A percentile compares a stretch with the other conserved stretches of the same genome.
phyloP scores from a whole-genome alignment of 257 asterid genomes.

The Petunia secreta region DNA sequence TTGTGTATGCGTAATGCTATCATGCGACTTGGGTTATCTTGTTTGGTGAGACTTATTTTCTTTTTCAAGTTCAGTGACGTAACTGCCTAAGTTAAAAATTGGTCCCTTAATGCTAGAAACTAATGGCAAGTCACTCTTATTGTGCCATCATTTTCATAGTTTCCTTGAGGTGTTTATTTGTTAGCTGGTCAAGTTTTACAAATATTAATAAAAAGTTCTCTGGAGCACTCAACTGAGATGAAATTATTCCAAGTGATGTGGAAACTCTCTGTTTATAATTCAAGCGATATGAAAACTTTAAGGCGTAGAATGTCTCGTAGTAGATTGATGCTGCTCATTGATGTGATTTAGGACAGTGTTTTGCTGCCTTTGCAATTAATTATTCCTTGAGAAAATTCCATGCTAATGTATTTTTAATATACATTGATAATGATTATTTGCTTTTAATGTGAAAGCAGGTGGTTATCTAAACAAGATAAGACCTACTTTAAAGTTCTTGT shows the following conservation, averaged over 20 bases:
- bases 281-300: neutral
- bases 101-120: neutral
- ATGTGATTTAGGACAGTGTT: neutral
- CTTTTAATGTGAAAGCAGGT: conserved; percentile 52
- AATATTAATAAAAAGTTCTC: neutral
- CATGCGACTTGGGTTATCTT: neutral
- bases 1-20: neutral
- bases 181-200: neutral
- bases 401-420: neutral
- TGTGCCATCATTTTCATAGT: conserved; percentile 9
- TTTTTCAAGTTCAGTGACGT: neutral
- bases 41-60: neutral
- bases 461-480: conserved; percentile 62
- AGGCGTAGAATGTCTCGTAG: conserved; percentile 9
- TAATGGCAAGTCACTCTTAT: neutral
- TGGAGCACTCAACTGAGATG: no score
- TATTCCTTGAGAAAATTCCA: neutral
- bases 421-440: neutral
- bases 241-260: no score
- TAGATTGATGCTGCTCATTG: neutral
- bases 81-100: neutral
- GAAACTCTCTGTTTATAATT: neutral
- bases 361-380: neutral
- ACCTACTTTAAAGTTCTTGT: conserved; percentile 61
- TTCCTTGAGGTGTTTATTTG: neutral